These are phyloP conservation scores for Hypoxylon sp. DNA, from an alignment of 2,329 filamentous ascomycete genomes.

Conservation along the genomic window DNA sequence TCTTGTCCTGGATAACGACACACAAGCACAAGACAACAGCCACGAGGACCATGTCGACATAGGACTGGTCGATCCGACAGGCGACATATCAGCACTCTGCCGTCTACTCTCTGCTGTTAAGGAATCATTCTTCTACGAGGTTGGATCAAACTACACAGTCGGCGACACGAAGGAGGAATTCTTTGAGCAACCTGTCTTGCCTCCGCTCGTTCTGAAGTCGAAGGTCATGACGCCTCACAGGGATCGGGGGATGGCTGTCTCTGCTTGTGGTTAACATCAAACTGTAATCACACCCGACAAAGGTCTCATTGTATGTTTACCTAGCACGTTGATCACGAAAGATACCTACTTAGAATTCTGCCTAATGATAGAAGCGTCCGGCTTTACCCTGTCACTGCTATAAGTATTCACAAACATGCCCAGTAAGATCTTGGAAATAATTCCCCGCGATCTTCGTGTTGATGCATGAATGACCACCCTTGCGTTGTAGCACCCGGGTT, in stretches of 20 bases:
- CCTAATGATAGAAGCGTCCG: conserved; percentile 23
- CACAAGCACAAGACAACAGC: conserved; percentile 27
- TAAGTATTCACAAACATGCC: background rate
- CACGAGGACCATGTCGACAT: conserved; percentile 38
- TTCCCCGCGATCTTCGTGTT: background rate
- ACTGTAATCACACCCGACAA: background rate
- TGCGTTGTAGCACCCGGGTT: background rate
- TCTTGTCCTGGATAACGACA: conserved; percentile 53
- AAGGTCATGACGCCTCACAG: conserved; percentile 40
- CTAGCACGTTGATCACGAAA: conserved; percentile 5
- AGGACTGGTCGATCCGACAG: conserved; percentile 45
- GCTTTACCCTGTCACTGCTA: background rate
- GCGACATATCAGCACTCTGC: conserved; percentile 44
- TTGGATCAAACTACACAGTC: conserved; percentile 48
- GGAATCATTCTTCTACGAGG: conserved; percentile 53
- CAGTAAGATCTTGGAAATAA: background rate
- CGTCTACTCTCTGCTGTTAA: conserved; percentile 52
- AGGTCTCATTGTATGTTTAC: conserved; percentile 19
- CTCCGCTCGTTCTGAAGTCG: conserved; percentile 52
- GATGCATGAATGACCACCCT: background rate
- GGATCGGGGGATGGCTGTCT: background rate
- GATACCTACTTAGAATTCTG: conserved; percentile 14
- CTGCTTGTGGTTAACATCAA: conserved; percentile 15
- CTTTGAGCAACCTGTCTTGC: conserved; percentile 46
- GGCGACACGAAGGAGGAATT: conserved; percentile 43